These are phyloP conservation scores for Podospora tetraspora DNA, from an alignment of 495 filamentous ascomycete species.

Conservation along the genomic window DNA sequence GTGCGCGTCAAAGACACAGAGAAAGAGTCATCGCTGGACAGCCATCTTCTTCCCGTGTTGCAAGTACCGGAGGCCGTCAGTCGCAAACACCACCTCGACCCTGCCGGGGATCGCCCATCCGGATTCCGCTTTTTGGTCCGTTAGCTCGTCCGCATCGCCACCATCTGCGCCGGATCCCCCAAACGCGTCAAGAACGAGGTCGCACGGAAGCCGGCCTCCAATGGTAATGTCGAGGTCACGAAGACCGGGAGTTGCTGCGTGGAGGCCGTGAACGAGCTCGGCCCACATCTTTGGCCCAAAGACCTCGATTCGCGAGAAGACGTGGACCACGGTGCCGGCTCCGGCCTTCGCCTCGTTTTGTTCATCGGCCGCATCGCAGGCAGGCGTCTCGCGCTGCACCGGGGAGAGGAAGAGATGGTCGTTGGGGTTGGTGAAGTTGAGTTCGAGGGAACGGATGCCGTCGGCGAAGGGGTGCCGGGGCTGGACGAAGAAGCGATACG, in stretches of 20 bases:
- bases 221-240: slow-evolving; percentile 16
- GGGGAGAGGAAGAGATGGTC: slow-evolving; percentile 21
- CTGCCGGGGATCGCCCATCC: slow-evolving; percentile 16
- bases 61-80: slow-evolving; percentile 6
- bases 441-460: slow-evolving; percentile 19
- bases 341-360: neutral
- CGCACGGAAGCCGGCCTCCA: slow-evolving; percentile 6
- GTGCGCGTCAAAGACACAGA: neutral
- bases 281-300: slow-evolving; percentile 17
- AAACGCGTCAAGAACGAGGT: neutral
- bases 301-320: neutral
- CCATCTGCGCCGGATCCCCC: neutral
- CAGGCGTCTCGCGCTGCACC: neutral
- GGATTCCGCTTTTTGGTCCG: neutral
- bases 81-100: slow-evolving; percentile 12
- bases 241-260: neutral
- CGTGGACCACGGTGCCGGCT: neutral
- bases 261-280: slow-evolving; percentile 8
- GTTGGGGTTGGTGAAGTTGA: slow-evolving; percentile 20
- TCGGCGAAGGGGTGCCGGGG: slow-evolving; percentile 17
- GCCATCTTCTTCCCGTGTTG: slow-evolving; percentile 13
- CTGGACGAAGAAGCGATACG: slow-evolving; percentile 20
- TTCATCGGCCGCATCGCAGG: neutral
- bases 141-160: neutral
- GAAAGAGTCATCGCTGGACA: neutral